A percentile compares a stretch with the other conserved stretches of the same genome.
Conservation (phyloP, 495 filamentous ascomycete genomes). For the Podospora fimiseda region DNA sequence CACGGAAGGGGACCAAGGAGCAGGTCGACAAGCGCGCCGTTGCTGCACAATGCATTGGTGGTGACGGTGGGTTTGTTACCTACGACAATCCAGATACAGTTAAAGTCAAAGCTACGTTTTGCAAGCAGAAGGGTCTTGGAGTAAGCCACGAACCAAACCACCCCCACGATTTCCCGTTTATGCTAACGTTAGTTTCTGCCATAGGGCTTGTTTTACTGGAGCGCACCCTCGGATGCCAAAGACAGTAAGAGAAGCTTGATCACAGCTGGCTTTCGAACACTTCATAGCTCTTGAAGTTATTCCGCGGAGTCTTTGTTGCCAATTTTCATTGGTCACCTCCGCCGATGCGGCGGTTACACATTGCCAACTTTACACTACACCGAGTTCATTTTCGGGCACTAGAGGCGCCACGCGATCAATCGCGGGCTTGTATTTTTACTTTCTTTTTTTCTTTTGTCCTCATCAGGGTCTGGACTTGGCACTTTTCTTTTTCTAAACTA, state of each 20-base stretch:
- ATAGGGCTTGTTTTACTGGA: constrained; percentile 85
- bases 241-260: constrained; percentile 63
- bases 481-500: too few relatives aligned
- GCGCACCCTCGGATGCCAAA: constrained; percentile 70
- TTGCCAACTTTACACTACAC: too few relatives aligned
- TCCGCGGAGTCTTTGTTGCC: too few relatives aligned
- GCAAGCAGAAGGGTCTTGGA: constrained; percentile 66
- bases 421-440: too few relatives aligned
- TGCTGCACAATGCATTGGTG: constrained; percentile 72
- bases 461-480: too few relatives aligned
- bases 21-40: constrained; percentile 56
- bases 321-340: too few relatives aligned
- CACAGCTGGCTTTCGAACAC: constrained; percentile 63
- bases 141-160: constrained; percentile 29
- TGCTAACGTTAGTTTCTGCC: constrained; percentile 3
- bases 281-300: constrained; percentile 48
- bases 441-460: too few relatives aligned
- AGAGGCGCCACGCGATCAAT: too few relatives aligned
- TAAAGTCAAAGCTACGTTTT: constrained; percentile 76
- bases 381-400: too few relatives aligned
- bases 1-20: constrained; percentile 63
- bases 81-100: constrained; percentile 84
- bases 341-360: too few relatives aligned
- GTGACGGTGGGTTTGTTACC: constrained; percentile 77
- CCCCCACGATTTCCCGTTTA: not conserved